Percentiles rank a stretch among this genome's conserved stretches.
These are phyloP conservation scores for Aureobasidium pullulans DNA, from an alignment of 2,329 filamentous ascomycete genomes.

Conservation along the genomic window DNA sequence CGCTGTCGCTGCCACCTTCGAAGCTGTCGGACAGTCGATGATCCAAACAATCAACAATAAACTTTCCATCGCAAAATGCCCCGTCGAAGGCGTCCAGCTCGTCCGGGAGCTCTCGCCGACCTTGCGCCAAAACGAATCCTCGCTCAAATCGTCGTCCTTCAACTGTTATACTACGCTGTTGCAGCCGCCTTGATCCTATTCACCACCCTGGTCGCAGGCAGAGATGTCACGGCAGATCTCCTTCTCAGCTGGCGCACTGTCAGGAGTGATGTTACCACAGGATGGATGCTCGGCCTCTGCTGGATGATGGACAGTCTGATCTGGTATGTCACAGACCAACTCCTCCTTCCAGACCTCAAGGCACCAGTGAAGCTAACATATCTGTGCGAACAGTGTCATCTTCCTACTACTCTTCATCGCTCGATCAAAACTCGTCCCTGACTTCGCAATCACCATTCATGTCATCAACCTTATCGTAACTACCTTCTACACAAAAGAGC, in stretches of 20 bases:
- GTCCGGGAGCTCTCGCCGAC: conserved; percentile 58
- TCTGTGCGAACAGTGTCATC: conserved; percentile 54
- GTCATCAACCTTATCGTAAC: conserved; percentile 72
- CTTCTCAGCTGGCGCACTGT: conserved; percentile 58
- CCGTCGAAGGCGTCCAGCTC: conserved; percentile 54
- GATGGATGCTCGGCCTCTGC: conserved; percentile 61
- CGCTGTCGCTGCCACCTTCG: neutral
- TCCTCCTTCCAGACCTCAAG: neutral
- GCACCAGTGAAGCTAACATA: neutral
- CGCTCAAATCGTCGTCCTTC: conserved; percentile 58
- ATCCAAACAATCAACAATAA: conserved; percentile 6
- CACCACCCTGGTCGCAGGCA: conserved; percentile 58
- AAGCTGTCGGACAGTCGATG: neutral
- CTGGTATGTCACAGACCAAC: conserved; percentile 43
- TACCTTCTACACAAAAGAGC: conserved; percentile 65
- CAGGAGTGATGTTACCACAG: conserved; percentile 60
- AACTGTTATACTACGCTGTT: conserved; percentile 56
- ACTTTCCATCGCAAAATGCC: conserved; percentile 32
- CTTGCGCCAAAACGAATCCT: conserved; percentile 61
- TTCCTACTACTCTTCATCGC: conserved; percentile 77
- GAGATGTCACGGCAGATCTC: conserved; percentile 50
- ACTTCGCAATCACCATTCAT: conserved; percentile 88
- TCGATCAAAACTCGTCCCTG: conserved; percentile 87
- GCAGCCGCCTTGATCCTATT: conserved; percentile 59
- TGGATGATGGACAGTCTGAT: conserved; percentile 60